phyloP scores from a whole-genome alignment of 129 eudicot species.

The Escallonia rubra region DNA sequence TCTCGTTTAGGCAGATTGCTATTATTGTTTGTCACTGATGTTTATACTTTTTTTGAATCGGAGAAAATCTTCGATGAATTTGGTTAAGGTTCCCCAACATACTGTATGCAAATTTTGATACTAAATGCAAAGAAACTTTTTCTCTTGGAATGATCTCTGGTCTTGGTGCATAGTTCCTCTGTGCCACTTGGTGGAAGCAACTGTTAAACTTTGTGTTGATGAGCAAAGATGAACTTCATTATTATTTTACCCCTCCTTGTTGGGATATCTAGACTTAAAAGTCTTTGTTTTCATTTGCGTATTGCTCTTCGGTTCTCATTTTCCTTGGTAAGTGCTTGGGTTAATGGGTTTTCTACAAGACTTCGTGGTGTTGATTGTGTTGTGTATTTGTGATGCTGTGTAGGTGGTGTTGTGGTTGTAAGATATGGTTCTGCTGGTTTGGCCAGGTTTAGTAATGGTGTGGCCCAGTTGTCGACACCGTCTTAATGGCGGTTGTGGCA shows the following conservation, averaged over 20 bases:
- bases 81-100: not conserved
- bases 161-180: not conserved
- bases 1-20: not conserved
- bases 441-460: not conserved
- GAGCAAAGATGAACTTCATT: not conserved
- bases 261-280: not conserved
- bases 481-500: not conserved
- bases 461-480: not conserved
- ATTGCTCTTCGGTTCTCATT: not conserved
- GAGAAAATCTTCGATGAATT: not conserved
- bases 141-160: not conserved
- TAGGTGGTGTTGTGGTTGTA: not conserved
- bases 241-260: too few species aligned
- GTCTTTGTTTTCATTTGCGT: too few species aligned
- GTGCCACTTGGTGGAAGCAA: not conserved
- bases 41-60: not conserved
- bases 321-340: not conserved
- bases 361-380: not conserved
- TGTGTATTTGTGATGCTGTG: not conserved
- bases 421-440: too few species aligned
- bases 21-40: not conserved
- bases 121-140: too few species aligned
- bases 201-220: not conserved
- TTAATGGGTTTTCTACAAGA: not conserved
- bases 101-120: too few species aligned